A percentile compares a stretch with the other conserved stretches of the same genome.
phyloP scores from a whole-genome alignment of 192 early-diverging fungal genomes.

The Podochytrium sp. region DNA sequence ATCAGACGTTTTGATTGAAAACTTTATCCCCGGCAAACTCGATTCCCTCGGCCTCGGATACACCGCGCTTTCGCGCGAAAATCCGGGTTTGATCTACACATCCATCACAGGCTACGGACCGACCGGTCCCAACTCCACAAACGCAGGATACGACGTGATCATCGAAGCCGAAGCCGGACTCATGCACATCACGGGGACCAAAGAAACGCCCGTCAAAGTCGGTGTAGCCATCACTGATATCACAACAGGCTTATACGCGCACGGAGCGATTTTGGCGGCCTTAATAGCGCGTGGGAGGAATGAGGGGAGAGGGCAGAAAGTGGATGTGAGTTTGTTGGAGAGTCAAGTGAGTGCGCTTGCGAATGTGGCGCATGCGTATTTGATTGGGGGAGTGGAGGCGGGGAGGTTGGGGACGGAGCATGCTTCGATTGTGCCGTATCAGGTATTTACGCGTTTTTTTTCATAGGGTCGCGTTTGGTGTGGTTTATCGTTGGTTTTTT shows the following conservation, averaged over 20 bases:
- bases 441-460: slow-evolving; percentile 68
- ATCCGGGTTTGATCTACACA: slow-evolving; percentile 84
- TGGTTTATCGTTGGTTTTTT: too few species aligned
- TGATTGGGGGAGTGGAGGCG: slow-evolving; percentile 75
- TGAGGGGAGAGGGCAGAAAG: slow-evolving; percentile 71
- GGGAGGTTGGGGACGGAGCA: slow-evolving; percentile 86
- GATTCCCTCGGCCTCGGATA: slow-evolving; percentile 76
- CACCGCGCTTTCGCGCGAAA: slow-evolving; percentile 65
- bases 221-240: slow-evolving; percentile 95
- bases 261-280: slow-evolving; percentile 90
- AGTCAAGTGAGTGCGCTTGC: slow-evolving; percentile 85
- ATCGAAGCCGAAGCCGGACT: slow-evolving; percentile 78
- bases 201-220: slow-evolving; percentile 87
- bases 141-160: slow-evolving; percentile 85
- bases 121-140: slow-evolving; percentile 77
- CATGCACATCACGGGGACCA: slow-evolving; percentile 91
- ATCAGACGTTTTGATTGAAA: slow-evolving; percentile 87
- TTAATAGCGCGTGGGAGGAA: slow-evolving; percentile 69
- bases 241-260: slow-evolving; percentile 76
- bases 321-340: slow-evolving; percentile 89
- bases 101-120: slow-evolving; percentile 89
- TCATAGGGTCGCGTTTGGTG: slow-evolving; percentile 82
- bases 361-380: slow-evolving; percentile 87
- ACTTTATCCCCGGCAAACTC: slow-evolving; percentile 89
- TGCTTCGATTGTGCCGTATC: slow-evolving; percentile 90